phyloP scores from a whole-genome alignment of 1,284 basidiomycete species.

The Veloporphyrellus conicus region DNA sequence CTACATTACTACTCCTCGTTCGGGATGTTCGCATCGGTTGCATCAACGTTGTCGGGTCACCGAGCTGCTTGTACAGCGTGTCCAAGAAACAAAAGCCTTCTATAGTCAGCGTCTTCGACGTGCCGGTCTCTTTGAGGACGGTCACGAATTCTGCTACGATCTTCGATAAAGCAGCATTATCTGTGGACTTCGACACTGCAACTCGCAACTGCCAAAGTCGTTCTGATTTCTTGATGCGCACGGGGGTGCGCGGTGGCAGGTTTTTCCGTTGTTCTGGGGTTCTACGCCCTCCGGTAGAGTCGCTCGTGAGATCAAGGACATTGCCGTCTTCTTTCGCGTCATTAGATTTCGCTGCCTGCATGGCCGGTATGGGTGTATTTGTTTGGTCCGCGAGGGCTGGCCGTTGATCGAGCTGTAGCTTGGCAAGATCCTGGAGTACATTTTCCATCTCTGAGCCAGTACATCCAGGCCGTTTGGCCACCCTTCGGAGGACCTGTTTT shows the following conservation, averaged over 20 bases:
- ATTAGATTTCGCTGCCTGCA: conserved; percentile 33
- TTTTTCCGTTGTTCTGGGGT: conserved; percentile 24
- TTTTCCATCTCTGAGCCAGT: conserved; percentile 45
- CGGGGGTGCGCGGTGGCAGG: conserved; percentile 28
- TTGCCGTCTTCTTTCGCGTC: conserved; percentile 30
- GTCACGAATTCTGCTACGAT: conserved; percentile 55
- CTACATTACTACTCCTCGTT: conserved; percentile 37
- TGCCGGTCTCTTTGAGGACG: conserved; percentile 57
- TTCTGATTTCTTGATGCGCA: conserved; percentile 48
- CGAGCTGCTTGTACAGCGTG: conserved; percentile 61
- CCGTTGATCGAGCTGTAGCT: conserved; percentile 50
- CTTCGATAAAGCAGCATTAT: conserved; percentile 50
- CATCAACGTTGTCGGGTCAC: conserved; percentile 56
- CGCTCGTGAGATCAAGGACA: conserved; percentile 48
- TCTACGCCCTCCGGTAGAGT: conserved; percentile 37
- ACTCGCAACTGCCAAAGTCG: conserved; percentile 47
- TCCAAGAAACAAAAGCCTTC: conserved; percentile 69
- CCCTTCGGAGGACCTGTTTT: conserved; percentile 26
- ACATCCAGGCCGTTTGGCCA: conserved; percentile 27
- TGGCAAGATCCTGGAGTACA: conserved; percentile 54
- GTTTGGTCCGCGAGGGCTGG: conserved; percentile 49
- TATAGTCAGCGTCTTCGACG: conserved; percentile 62
- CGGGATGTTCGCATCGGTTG: conserved; percentile 50
- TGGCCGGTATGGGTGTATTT: conserved; percentile 38
- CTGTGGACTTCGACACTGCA: conserved; percentile 43